These are phyloP conservation scores for Aspergillus sp. DNA, from an alignment of 2,329 filamentous ascomycete genomes.

Conservation along the genomic window DNA sequence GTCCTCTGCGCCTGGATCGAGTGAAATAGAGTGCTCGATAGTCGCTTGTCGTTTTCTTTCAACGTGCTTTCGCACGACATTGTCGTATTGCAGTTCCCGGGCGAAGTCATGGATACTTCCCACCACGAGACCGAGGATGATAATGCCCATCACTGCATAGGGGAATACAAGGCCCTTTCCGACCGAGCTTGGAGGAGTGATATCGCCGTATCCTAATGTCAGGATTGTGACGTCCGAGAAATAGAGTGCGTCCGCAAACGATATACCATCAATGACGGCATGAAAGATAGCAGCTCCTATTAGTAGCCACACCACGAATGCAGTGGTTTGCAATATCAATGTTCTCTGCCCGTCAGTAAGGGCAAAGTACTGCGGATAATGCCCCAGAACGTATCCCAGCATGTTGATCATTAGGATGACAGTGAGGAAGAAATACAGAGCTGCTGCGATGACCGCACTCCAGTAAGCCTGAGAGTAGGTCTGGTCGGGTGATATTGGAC, in stretches of 20 bases:
- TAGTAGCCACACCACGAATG: constrained; percentile 78
- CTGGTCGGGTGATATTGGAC: constrained; percentile 50
- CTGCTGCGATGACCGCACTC: constrained; percentile 78
- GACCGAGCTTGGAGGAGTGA: constrained; percentile 57
- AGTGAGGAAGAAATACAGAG: constrained; percentile 77
- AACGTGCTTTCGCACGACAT: constrained; percentile 62
- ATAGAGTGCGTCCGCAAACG: constrained; percentile 75
- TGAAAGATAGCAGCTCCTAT: constrained; percentile 76
- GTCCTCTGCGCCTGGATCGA: neutral
- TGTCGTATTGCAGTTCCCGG: constrained; percentile 60
- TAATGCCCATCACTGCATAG: constrained; percentile 78
- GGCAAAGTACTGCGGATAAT: constrained; percentile 76
- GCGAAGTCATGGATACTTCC: constrained; percentile 73
- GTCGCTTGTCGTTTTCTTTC: constrained; percentile 57
- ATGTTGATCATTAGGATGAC: constrained; percentile 78
- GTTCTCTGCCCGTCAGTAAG: constrained; percentile 81
- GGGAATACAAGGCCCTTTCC: constrained; percentile 76
- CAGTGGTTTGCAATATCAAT: constrained; percentile 85
- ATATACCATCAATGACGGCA: constrained; percentile 68
- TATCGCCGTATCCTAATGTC: constrained; percentile 64
- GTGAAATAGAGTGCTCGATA: constrained; percentile 48
- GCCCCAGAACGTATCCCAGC: constrained; percentile 70
- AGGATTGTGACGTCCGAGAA: constrained; percentile 72
- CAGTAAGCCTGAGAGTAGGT: constrained; percentile 80
- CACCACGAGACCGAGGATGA: constrained; percentile 81